phyloP scores from a whole-genome alignment of 768 basidiomycete genomes.

The Auricularia heimuer region DNA sequence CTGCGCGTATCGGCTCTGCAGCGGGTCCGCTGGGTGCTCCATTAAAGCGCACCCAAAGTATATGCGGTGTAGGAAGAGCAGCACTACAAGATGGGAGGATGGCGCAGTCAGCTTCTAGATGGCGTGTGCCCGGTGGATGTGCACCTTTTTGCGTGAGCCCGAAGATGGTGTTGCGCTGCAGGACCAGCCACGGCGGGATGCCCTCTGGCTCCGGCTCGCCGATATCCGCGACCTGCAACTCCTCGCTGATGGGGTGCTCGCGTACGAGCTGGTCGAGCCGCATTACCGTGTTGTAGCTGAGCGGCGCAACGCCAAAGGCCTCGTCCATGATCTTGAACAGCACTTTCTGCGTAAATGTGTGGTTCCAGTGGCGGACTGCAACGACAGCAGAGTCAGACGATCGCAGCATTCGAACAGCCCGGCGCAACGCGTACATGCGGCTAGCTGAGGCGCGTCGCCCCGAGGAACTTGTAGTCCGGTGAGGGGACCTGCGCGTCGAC shows the following conservation, averaged over 20 bases:
- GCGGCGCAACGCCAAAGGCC: conserved; percentile 59
- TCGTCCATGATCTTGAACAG: conserved; percentile 63
- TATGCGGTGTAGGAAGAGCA: conserved; percentile 67
- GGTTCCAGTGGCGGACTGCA: conserved; percentile 59
- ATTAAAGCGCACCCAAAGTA: conserved; percentile 65
- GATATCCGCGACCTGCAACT: not conserved
- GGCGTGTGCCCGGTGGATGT: too few relatives aligned
- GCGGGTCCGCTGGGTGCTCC: conserved; percentile 51
- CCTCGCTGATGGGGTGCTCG: not conserved
- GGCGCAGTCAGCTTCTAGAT: too few relatives aligned
- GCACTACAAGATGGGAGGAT: conserved; percentile 24
- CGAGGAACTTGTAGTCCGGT: conserved; percentile 22
- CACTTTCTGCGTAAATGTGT: conserved; percentile 59
- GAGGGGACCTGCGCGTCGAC: conserved; percentile 57
- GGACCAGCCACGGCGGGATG: not conserved
- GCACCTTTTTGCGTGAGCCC: not conserved
- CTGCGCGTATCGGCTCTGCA: conserved; percentile 58
- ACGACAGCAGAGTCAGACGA: conserved; percentile 39
- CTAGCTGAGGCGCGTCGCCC: conserved; percentile 29
- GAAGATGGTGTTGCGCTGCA: not conserved
- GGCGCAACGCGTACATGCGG: conserved; percentile 33
- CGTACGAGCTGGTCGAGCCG: conserved; percentile 35
- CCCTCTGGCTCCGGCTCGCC: not conserved
- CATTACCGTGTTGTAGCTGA: conserved; percentile 56
- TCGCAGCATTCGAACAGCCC: not conserved